Conservation (phyloP, 192 early-diverging fungal genomes). For the Martensiomyces pterosporus region DNA sequence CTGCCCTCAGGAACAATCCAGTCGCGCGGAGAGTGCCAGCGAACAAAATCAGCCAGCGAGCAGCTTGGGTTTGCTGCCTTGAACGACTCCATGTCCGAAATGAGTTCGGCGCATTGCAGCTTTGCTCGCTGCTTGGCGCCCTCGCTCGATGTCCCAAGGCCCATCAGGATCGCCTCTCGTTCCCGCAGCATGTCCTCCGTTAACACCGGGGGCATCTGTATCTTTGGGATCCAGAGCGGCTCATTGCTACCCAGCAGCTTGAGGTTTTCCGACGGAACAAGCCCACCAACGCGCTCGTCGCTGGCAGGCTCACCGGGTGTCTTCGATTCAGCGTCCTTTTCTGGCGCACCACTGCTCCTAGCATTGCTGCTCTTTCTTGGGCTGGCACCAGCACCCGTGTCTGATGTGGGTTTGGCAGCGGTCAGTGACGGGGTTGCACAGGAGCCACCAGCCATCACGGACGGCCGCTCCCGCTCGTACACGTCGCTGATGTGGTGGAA, state of each 20-base stretch:
- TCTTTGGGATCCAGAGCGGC: constrained; percentile 64
- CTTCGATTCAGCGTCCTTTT: too few species aligned
- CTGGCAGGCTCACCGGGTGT: constrained; percentile 1
- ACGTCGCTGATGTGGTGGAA: constrained; percentile 46
- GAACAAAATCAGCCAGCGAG: constrained; percentile 80
- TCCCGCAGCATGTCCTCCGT: constrained; percentile 87
- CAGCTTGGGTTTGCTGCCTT: constrained; percentile 88
- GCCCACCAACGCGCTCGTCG: constrained; percentile 47
- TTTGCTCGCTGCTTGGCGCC: constrained; percentile 69
- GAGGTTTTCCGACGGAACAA: constrained; percentile 44
- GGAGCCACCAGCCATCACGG: constrained; percentile 1
- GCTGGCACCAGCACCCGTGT: too few species aligned
- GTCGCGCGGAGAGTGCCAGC: constrained; percentile 95
- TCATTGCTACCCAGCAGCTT: constrained; percentile 56
- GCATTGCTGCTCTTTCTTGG: too few species aligned
- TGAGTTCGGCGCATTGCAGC: constrained; percentile 67
- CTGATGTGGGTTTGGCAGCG: not conserved
- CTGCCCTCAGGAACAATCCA: constrained; percentile 67
- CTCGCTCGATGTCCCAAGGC: constrained; percentile 66
- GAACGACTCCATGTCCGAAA: constrained; percentile 85
- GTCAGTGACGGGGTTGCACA: not conserved
- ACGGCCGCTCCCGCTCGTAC: constrained; percentile 19
- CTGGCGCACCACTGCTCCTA: too few species aligned
- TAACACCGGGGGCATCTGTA: constrained; percentile 70
- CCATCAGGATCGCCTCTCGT: constrained; percentile 73